Conservation (phyloP, 2,329 filamentous ascomycete genomes). For the Dothiorella sarmentorum region DNA sequence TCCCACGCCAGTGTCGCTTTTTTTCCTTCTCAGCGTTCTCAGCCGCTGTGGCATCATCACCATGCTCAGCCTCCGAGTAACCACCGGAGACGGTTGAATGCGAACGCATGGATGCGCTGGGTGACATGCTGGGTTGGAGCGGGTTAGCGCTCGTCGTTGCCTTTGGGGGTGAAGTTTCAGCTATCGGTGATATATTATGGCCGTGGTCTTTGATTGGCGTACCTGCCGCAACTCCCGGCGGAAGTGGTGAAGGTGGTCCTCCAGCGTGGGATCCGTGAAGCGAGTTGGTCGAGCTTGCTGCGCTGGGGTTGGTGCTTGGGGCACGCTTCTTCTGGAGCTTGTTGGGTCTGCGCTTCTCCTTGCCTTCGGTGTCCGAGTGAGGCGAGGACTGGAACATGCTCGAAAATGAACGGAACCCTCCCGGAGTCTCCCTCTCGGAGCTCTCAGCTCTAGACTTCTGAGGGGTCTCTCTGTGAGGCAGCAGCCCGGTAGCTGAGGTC, state of each 20-base stretch:
- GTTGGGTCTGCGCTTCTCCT: conserved; percentile 68
- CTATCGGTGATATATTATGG: conserved; percentile 20
- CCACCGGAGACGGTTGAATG: conserved; percentile 66
- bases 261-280: conserved; percentile 11
- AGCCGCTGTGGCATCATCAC: conserved; percentile 54
- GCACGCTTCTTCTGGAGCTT: conserved; percentile 88
- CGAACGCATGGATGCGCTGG: conserved; percentile 73
- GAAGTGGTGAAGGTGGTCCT: conserved; percentile 31
- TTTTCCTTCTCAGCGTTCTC: conserved; percentile 40
- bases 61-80: conserved; percentile 73
- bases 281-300: conserved; percentile 84
- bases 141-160: conserved; percentile 17
- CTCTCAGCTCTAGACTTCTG: conserved; percentile 16
- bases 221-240: conserved; percentile 28
- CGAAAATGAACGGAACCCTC: conserved; percentile 19
- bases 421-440: conserved; percentile 1
- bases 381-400: conserved; percentile 48
- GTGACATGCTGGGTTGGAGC: conserved; percentile 62
- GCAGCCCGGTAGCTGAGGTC: conserved; percentile 12
- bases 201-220: conserved; percentile 28
- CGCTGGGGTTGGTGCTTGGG: conserved; percentile 77
- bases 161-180: conserved; percentile 15
- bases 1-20: conserved; percentile 73
- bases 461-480: conserved; percentile 4
- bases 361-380: conserved; percentile 62